Evolutionary conservation across 345 rosid genomes (phyloP), one percentile per base, ranked within the genome.

Genomic region (Cardamine occulta): DNA sequence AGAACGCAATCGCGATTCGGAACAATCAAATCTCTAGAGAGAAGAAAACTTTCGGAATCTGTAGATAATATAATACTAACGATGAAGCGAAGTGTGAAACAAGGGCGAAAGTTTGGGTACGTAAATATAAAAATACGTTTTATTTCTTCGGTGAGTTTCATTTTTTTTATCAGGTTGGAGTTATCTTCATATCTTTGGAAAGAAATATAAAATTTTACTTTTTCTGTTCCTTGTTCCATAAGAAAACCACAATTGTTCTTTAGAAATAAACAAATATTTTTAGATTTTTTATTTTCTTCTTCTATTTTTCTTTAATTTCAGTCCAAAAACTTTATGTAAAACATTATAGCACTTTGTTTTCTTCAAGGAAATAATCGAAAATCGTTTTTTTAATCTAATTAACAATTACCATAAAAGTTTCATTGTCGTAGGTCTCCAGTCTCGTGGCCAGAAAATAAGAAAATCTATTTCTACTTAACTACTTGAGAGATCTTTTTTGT

Each of bases 21-120:
- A 55, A 44, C 39, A 57, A 15, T 67, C 64, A 64, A 42, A 64
- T 45, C 17, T 54, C 31, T 73, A 40, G 19, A 72, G 42, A 23
- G 32, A 28, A 62, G 57, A 48, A 74, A 74, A 45, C 39, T 23
- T 75, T 68, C 4, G 26, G 10, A 51, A 59, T 57, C 18, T 58
- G 73, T 76, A 77, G 75, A 77, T 70, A 70, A 28, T 55, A 18
- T 32, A 45, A 52, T 42, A 44, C 72, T 74, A 66, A 66, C 23
- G 17, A 63, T 18, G 34, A 44, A 15, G 37, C 34, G 0, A 73
- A 63, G 13, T 21, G 47, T 29, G 63, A 55, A 39, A 57, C 58
- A 54, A 23, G 12, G 49, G 23, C 32, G 1, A 56, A 13, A 18
- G 19, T 8, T 26, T 45, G 51, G 66, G 57, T 24, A 47, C 19